Conservation (phyloP, 768 basidiomycete species). For the Mycena olivaceomarginata region DNA sequence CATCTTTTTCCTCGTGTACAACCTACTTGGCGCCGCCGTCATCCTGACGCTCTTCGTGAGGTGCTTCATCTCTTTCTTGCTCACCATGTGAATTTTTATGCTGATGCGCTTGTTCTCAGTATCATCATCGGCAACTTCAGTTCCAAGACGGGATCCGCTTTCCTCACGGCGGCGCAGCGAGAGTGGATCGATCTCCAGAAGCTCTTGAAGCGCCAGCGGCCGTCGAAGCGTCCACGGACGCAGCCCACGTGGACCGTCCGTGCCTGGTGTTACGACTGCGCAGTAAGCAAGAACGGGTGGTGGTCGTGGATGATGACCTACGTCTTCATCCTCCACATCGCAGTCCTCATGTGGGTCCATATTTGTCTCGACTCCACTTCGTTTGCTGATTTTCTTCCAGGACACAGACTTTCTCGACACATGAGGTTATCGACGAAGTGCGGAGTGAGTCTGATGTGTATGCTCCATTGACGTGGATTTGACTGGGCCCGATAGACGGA, state of each 20-base stretch:
- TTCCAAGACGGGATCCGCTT: slow-evolving; percentile 89
- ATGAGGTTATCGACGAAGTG: slow-evolving; percentile 68
- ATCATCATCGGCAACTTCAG: slow-evolving; percentile 98
- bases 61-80: slow-evolving; percentile 63
- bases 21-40: slow-evolving; percentile 92
- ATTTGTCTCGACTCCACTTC: slow-evolving; percentile 12
- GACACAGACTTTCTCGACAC: slow-evolving; percentile 85
- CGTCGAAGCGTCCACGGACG: slow-evolving; percentile 85
- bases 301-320: slow-evolving; percentile 90
- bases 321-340: slow-evolving; percentile 88
- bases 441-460: slow-evolving; percentile 69
- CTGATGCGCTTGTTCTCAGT: slow-evolving; percentile 64
- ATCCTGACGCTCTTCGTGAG: slow-evolving; percentile 94
- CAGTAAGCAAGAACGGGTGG: slow-evolving; percentile 94
- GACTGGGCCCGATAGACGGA: slow-evolving; percentile 66
- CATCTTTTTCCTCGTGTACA: slow-evolving; percentile 94
- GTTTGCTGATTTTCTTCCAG: slow-evolving; percentile 61
- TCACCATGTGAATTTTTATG: not conserved
- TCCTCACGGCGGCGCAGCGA: slow-evolving; percentile 89
- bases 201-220: slow-evolving; percentile 89
- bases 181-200: slow-evolving; percentile 97
- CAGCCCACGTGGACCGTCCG: slow-evolving; percentile 74
- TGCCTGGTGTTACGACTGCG: slow-evolving; percentile 94
- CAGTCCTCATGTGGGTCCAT: slow-evolving; percentile 85
- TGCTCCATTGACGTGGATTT: slow-evolving; percentile 14